A percentile compares a stretch with the other conserved stretches of the same genome.
Conservation (phyloP, 805 yeast species). For the Yarrowia hollandica region DNA sequence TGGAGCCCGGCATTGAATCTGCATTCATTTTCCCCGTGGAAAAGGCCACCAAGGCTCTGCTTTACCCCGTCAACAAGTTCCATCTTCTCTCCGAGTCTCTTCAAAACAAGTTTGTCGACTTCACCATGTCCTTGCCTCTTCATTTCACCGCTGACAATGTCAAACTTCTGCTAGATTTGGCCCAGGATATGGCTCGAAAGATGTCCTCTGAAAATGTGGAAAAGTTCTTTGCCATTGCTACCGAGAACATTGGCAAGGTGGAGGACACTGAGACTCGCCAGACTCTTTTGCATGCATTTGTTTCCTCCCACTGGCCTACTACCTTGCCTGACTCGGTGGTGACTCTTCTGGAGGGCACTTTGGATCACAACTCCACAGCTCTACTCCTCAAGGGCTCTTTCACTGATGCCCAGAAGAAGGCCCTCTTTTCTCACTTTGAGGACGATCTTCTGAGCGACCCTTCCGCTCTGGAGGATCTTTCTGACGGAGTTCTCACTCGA, state of each 20-base stretch:
- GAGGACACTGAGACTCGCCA: conserved; percentile 12
- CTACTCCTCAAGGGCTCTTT: conserved; percentile 2
- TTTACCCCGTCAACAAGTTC: conserved; percentile 15
- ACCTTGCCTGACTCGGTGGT: conserved; percentile 15
- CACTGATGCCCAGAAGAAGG: conserved; percentile 16
- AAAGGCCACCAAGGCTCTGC: conserved; percentile 10
- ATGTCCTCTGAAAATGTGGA: neutral
- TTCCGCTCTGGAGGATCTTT: conserved; percentile 4
- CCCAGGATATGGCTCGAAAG: conserved; percentile 1
- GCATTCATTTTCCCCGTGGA: neutral
- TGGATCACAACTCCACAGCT: conserved; percentile 6
- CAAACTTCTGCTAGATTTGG: neutral
- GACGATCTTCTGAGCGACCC: conserved; percentile 13
- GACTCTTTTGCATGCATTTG: conserved; percentile 24
- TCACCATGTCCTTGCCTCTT: conserved; percentile 1
- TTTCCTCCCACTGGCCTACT: conserved; percentile 18
- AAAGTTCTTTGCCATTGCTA: neutral
- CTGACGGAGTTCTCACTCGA: conserved; percentile 10
- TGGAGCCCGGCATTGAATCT: neutral
- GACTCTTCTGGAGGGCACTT: neutral
- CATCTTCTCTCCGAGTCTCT: conserved; percentile 3
- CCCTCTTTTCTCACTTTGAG: conserved; percentile 5
- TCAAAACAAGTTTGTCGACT: conserved; percentile 4
- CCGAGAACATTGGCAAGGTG: conserved; percentile 2
- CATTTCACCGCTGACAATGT: conserved; percentile 8